Conservation (phyloP, 2,329 filamentous ascomycete genomes). For the Aspergillus sp. region DNA sequence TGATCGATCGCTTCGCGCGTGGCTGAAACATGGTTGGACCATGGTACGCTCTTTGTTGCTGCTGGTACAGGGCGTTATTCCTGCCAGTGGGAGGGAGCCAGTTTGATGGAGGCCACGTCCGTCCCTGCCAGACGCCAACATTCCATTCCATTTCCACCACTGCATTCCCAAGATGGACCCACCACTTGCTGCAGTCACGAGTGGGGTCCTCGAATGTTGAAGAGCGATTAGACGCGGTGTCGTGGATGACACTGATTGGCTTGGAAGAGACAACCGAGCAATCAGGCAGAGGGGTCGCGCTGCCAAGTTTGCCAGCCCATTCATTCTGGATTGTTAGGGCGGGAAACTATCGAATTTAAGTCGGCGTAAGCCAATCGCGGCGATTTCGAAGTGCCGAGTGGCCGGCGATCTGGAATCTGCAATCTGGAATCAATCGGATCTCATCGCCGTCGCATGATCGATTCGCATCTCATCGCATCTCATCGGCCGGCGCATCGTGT, state of each 20-base stretch:
- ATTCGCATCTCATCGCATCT: background rate
- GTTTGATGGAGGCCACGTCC: background rate
- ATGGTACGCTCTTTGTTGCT: background rate
- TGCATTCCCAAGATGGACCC: background rate
- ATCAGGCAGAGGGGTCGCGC: background rate
- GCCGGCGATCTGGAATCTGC: background rate
- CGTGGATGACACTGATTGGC: background rate
- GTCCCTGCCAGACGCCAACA: background rate
- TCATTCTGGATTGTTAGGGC: background rate
- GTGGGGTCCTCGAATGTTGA: too few relatives aligned
- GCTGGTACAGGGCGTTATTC: background rate
- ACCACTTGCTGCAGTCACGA: too few relatives aligned
- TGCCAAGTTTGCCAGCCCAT: background rate
- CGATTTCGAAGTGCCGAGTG: constrained; percentile 2
- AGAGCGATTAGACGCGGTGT: background rate
- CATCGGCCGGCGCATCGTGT: background rate
- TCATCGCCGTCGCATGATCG: constrained; percentile 1
- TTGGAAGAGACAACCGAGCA: background rate
- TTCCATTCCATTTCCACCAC: background rate
- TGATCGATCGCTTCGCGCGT: background rate
- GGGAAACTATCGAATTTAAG: background rate
- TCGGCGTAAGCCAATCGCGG: background rate
- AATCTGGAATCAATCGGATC: constrained; percentile 1
- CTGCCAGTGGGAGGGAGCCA: background rate
- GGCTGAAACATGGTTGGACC: background rate